Base-by-base conservation (phyloP, 2,329 filamentous ascomycete species). In the Hypocrella siamensis region DNA sequence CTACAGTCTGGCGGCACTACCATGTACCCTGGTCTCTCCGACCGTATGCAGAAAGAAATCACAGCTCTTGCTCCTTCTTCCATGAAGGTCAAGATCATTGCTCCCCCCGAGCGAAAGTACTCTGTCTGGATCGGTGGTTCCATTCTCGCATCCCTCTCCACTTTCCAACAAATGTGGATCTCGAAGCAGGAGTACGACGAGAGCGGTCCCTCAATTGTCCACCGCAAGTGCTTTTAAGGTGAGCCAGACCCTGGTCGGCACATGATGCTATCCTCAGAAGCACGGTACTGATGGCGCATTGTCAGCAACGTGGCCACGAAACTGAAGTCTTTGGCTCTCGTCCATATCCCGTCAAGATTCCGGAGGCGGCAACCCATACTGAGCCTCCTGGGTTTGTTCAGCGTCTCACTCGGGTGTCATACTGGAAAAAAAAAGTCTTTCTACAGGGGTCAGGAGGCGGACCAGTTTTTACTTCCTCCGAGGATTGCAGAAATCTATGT, bases 121-220 rank as follows among this genome's bases (percentile, higher is more conserved):
- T 96, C 90, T 44, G 90, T 98, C 75, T 98, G 90, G 90, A 98
- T 98, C 63, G 90, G 90, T 90, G 90, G 90, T 77, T 98, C 90
- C 65, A 98, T 98, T 70, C 70, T 98, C 57, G 90, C 90, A 52
- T 98, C 90, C 45, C 82, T 98, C 55, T 98, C 90, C 51, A 98
- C 90, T 66, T 98, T 98, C 88, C 90, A 98, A 76, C 90, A 98
- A 73, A 98, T 98, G 90, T 98, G 90, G 90, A 96, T 98, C 79
- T 98, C 90, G 55, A 98, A 98, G 85, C 90, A 98, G 73, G 88
- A 96, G 75, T 96, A 96, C 79, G 90, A 98, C 73, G 90, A 96
- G 84, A 90, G 80, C 65, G 88, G 88, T 69, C 90, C 88, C 54
- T 94, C 86, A 57, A 96, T 96, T 59, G 88, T 96, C 56, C 88